Evolutionary conservation across 2,329 filamentous ascomycete genomes (phyloP), one percentile per base, ranked within the genome.

Genomic region (Cercospora berteroae): DNA sequence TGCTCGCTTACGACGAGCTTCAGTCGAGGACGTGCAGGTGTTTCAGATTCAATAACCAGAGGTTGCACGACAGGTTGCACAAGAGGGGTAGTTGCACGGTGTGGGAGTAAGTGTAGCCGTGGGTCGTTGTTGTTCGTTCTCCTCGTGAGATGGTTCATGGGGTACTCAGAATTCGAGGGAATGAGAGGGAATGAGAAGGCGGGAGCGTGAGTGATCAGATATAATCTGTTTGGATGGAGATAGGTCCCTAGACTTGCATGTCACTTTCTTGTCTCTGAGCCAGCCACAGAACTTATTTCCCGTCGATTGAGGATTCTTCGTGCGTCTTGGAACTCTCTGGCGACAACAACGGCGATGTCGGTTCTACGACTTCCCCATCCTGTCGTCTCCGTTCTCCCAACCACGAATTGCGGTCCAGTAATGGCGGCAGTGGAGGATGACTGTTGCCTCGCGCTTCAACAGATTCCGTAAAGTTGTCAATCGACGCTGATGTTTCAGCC

Each of bases 351-450:
- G 56, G 27, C 56, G 56, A 59, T 5, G 27, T 16, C 25, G 56
- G 0, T 3, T 20, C 29, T 8, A n/a, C 1, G 12, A 13, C 6
- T 5, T 20, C 56, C 1, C 9, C 23, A 18, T 13, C 25, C 10
- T 18, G n/a, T 27, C 60, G 8, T 55, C 20, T 23, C 3, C 18
- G 42, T 12, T 48, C 20, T n/a, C 52, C 48, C 20, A 63, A 18
- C 61, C 61, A 63, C n/a, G 61, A 57, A 3, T 10, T 20, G 12
- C 61, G 29, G 9, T 63, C 31, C 25, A 50, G 25, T 9, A 63
- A n/a, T 39, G 61, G 61, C 18, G 61, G 61, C 23, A 50, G 25
- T 16, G 61, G 61, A 12, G n/a, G 27, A 27, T 61, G 20, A 25
- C 6, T 25, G 20, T 12, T 31, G 31, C 61, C 44, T 7, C 44